These are phyloP conservation scores for Lepidium campestre DNA, from an alignment of 441 rosid genomes.

Conservation along the genomic window DNA sequence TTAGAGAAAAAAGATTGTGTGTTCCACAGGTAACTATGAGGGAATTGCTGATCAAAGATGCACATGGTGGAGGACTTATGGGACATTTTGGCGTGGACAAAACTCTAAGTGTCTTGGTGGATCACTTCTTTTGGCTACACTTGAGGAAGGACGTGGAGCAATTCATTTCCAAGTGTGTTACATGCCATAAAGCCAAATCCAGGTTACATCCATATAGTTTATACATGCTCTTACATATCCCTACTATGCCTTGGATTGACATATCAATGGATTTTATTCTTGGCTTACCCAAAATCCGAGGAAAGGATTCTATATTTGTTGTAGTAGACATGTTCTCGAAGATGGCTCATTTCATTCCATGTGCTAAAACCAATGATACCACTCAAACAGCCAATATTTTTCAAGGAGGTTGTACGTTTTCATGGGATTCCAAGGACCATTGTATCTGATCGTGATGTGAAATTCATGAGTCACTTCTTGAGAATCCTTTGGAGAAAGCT, in stretches of 20 bases:
- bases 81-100: neutral
- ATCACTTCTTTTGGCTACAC: neutral
- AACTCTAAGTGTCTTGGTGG: fast-evolving
- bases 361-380: neutral
- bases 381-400: neutral
- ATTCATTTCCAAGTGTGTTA: neutral
- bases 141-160: neutral
- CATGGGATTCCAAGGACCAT: neutral
- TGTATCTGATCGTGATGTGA: neutral
- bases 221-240: neutral
- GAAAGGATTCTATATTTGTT: neutral
- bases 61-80: neutral
- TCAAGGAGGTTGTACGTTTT: neutral
- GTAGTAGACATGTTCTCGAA: neutral
- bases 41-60: too few species aligned
- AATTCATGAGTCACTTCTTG: neutral
- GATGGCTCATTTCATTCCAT: neutral
- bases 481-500: too few species aligned
- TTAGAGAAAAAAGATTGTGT: too few species aligned
- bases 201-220: neutral
- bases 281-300: neutral
- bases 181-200: neutral
- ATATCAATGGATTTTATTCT: neutral
- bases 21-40: too few species aligned
- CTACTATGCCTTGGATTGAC: neutral